These are phyloP conservation scores for Exophiala alcalophila DNA, from an alignment of 2,329 filamentous ascomycete genomes.

Conservation along the genomic window DNA sequence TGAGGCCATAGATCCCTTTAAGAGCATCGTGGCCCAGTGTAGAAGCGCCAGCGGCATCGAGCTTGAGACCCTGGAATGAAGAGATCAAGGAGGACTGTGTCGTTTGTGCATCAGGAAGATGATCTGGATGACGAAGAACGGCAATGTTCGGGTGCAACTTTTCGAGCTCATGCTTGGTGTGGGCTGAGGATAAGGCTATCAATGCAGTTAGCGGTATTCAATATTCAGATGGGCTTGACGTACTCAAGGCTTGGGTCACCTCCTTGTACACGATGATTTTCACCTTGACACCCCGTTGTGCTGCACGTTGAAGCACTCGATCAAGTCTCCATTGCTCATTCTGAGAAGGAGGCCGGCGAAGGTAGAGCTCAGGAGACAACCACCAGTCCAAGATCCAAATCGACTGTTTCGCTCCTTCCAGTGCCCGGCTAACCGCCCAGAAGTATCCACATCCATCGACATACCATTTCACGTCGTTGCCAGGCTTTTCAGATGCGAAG, in stretches of 20 bases:
- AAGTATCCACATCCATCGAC: constrained; percentile 79
- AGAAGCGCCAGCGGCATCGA: constrained; percentile 55
- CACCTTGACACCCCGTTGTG: constrained; percentile 77
- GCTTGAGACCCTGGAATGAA: constrained; percentile 54
- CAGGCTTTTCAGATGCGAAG: constrained; percentile 68
- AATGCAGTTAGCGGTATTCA: no score
- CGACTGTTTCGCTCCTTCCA: constrained; percentile 69
- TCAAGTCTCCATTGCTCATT: constrained; percentile 84
- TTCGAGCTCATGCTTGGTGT: constrained; percentile 78
- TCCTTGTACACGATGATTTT: constrained; percentile 93
- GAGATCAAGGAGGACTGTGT: constrained; percentile 58
- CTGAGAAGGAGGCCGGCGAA: constrained; percentile 74
- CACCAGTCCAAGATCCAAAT: constrained; percentile 87
- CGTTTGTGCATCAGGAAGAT: constrained; percentile 70
- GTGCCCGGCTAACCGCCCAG: constrained; percentile 74
- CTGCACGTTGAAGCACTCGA: constrained; percentile 75
- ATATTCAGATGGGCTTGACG: no score
- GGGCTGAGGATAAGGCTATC: constrained; percentile 63
- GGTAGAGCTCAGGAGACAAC: constrained; percentile 77
- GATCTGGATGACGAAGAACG: constrained; percentile 88
- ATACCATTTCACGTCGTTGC: constrained; percentile 76
- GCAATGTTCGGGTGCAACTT: constrained; percentile 76
- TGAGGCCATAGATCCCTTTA: constrained; percentile 76
- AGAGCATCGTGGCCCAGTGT: constrained; percentile 70
- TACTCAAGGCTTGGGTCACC: constrained; percentile 75